Evolutionary conservation across 768 basidiomycete genomes (phyloP), one percentile per base, ranked within the genome.

Genomic region (Mrakia gelida): DNA sequence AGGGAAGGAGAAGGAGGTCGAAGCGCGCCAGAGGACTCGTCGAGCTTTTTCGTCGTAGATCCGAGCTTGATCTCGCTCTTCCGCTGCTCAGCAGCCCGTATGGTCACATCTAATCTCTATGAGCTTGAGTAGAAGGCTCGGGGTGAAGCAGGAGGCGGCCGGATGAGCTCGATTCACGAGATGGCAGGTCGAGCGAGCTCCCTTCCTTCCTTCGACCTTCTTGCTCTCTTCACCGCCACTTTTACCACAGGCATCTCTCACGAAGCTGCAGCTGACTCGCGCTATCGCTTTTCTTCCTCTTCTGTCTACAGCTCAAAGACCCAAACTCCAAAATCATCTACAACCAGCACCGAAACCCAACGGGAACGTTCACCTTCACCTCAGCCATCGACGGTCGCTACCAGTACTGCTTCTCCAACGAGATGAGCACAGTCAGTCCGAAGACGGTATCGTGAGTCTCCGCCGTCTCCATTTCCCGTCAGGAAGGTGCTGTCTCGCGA

Each of bases 371-470:
- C 72, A 90, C 93, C 43, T 90, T 96, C 80, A 96, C 94, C 16
- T 95, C 95, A 30, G 89, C 91, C 79, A 88, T 87, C 82, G 92
- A 97, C 81, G 97, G 97, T 0, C 87, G 93, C 71, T 90, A 95
- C 83, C 91, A 94, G 81, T 97, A 98, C 82, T 99, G 97, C 86
- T 99, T 98, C 88, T 96, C 94, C 43, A 99, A 99, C 84, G 93
- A 95, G 85, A 98, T 98, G 96, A 95, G 92, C 82, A 90, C 94
- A 38, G 91, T 98, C 82, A 92, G 94, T 67, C 94, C 97, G 86
- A 98, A 99, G 86, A 90, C 92, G 81, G 90, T 98, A 83, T 94
- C 92, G 95, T 95, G 82, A 79, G 84, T 82, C n/a, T 23, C 15
- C 38, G 38, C 4, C 38, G 4, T 38, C 38, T 38, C 38, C 8